Base-by-base conservation (phyloP, 768 basidiomycete genomes). In the Hortiboletus flavorubellus region DNA sequence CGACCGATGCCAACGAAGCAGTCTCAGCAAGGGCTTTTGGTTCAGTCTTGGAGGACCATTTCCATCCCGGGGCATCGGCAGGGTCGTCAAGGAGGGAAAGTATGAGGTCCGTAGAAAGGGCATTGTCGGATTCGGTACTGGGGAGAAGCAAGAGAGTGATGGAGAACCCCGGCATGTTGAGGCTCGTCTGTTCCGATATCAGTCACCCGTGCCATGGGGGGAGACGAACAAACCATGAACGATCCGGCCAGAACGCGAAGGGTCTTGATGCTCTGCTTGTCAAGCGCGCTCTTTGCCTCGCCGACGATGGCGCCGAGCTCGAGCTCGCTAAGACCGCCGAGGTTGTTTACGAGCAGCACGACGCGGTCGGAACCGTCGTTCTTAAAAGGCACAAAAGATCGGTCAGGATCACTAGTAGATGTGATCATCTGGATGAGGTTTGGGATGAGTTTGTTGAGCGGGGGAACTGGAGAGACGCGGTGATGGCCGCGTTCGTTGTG, bases 141-240 rank as follows among this genome's bases (percentile, higher is more conserved):
- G 93, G 89, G 10, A 96, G 81, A 9, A 91, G 80, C 15, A 94
- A 77, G 16, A 93, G 77, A 2, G 91, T 89, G 56, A 96, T 75
- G 15, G 91, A 93, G 69, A 95, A 91, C 3, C 93, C 93, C 31
- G 92, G 90, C 90, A 94, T 93, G 71, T 93, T 94, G 59, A 96
- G 79, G 54, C 88, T 91, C 23, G 91, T 93, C 92, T 87, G 35
- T 62, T 8, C 45, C 56, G 30, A 34, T 15, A 33, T 59, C 51
- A 55, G 31, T 54, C 39, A 12, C 11, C 31, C 10, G 15, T 23
- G 46, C 33, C 29, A 14, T 18, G 30, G 3, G 4, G 1, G 39
- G 18, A 46, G 30, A 23, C 23, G 14, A 43, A 69, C 77, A 40
- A 51, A 87, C 91, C 94, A 97, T 96, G 72, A 89, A 93, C 12